phyloP scores from a whole-genome alignment of 2,329 filamentous ascomycete genomes.

The Rutstroemia sp. region DNA sequence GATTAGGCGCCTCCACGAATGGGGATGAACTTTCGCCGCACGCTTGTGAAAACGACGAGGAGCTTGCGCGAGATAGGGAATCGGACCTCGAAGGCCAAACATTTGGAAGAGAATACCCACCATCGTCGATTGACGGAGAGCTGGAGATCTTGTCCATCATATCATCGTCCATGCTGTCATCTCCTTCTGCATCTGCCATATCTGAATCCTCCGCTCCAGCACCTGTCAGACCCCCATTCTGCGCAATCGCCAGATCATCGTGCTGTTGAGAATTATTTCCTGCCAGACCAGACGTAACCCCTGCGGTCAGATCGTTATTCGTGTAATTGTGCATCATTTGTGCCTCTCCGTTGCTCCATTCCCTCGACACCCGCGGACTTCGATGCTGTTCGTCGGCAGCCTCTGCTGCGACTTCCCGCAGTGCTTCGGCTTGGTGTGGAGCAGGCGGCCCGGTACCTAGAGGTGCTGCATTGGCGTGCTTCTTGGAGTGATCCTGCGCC shows the following conservation, averaged over 20 bases:
- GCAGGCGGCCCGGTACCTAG: slow-evolving; percentile 37
- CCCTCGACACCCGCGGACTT: slow-evolving; percentile 53
- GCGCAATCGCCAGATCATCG: slow-evolving; percentile 52
- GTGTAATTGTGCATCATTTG: slow-evolving; percentile 31
- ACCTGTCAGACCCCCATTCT: slow-evolving; percentile 49
- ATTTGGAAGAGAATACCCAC: slow-evolving; percentile 56
- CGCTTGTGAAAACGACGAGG: slow-evolving; percentile 26
- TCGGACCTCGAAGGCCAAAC: slow-evolving; percentile 25
- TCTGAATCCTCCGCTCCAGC: slow-evolving; percentile 51
- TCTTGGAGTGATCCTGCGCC: slow-evolving; percentile 69
- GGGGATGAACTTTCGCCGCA: slow-evolving; percentile 29
- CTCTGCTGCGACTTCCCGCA: slow-evolving; percentile 75
- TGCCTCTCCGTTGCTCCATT: slow-evolving; percentile 35
- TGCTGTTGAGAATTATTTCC: slow-evolving; percentile 38
- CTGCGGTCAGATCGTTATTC: slow-evolving; percentile 37
- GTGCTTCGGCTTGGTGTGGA: slow-evolving; percentile 76
- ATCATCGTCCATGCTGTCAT: slow-evolving; percentile 74
- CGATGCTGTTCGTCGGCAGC: slow-evolving; percentile 62
- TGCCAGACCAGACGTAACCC: slow-evolving; percentile 35
- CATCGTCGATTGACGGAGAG: slow-evolving; percentile 97
- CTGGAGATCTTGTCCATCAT: slow-evolving; percentile 99
- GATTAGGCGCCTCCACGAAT: slow-evolving; percentile 25
- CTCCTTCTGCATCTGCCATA: slow-evolving; percentile 58
- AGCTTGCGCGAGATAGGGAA: slow-evolving; percentile 20
- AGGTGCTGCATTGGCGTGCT: slow-evolving; percentile 42